Evolutionary conservation across 257 asterid species (phyloP).

Genomic region (Nicotiana tabacum): DNA sequence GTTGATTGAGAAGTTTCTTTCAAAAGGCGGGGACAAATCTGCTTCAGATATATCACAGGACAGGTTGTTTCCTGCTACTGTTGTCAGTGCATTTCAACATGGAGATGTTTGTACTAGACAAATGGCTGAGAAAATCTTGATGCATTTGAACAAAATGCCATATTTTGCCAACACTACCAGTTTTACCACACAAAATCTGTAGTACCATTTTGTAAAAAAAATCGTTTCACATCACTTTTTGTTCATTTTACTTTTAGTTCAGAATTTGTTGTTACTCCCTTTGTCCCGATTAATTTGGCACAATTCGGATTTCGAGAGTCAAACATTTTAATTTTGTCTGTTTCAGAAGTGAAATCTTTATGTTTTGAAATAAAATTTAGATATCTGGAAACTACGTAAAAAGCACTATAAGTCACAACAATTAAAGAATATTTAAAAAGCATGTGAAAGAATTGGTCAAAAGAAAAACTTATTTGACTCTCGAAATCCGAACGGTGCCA

Average conservation of each 20-base stretch:
- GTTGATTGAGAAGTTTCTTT: conserved; percentile 68
- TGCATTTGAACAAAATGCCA: conserved; percentile 69
- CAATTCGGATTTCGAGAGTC: too few species aligned
- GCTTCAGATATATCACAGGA: conserved; percentile 52
- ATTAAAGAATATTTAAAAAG: too few species aligned
- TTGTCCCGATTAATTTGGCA: too few species aligned
- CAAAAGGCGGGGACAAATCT: conserved; percentile 55
- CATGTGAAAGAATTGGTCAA: too few species aligned
- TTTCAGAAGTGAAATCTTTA: too few species aligned
- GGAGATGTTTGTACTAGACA: conserved; percentile 58
- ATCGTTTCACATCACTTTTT: background rate
- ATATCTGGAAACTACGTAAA: too few species aligned
- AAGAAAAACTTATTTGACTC: too few species aligned
- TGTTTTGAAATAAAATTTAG: too few species aligned
- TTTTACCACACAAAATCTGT: conserved; percentile 27
- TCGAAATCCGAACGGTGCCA: too few species aligned
- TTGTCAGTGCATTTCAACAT: conserved; percentile 59
- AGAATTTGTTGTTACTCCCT: too few species aligned
- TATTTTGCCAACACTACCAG: conserved; percentile 30
- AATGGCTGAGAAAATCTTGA: conserved; percentile 70
- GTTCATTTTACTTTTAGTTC: background rate
- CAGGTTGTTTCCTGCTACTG: conserved; percentile 48
- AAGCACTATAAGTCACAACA: too few species aligned
- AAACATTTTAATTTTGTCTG: too few species aligned
- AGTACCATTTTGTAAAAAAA: background rate